Conservation (phyloP, 2,329 filamentous ascomycete genomes). For the Penicillium griseofulvum region DNA sequence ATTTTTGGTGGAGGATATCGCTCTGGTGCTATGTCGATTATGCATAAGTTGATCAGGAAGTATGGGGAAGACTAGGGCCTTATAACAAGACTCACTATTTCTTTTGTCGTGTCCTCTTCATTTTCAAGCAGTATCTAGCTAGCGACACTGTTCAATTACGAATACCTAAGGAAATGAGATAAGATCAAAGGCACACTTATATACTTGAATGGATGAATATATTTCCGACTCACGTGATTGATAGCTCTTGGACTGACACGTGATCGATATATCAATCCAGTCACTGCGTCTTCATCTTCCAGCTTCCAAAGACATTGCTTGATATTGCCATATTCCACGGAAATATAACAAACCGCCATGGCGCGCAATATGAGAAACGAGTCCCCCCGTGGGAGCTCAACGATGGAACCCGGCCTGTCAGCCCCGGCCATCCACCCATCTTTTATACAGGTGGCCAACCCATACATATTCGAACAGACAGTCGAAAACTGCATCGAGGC, state of each 20-base stretch:
- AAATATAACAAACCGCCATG: constrained; percentile 13
- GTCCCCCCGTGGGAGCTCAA: constrained; percentile 8
- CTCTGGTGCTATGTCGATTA: constrained; percentile 72
- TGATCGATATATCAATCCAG: constrained; percentile 13
- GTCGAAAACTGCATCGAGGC: constrained; percentile 70
- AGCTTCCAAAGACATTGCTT: constrained; percentile 2
- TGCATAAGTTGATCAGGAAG: constrained; percentile 69
- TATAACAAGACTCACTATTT: neutral
- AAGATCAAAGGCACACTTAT: too few relatives aligned
- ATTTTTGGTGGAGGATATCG: constrained; percentile 81
- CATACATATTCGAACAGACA: constrained; percentile 79
- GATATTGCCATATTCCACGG: neutral
- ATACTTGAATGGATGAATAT: constrained; percentile 1
- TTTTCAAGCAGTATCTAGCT: too few relatives aligned
- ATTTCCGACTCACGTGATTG: constrained; percentile 2
- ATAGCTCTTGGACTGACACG: constrained; percentile 2
- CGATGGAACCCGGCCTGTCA: constrained; percentile 13
- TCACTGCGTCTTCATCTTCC: neutral
- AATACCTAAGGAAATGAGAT: neutral
- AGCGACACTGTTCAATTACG: neutral
- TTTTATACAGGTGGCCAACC: constrained; percentile 63
- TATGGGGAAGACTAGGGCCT: constrained; percentile 52
- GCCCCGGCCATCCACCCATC: constrained; percentile 58
- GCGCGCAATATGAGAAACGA: constrained; percentile 21
- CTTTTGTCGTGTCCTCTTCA: fast-evolving